phyloP scores from a whole-genome alignment of 139 green algal species.

The Chlorella sp. region DNA sequence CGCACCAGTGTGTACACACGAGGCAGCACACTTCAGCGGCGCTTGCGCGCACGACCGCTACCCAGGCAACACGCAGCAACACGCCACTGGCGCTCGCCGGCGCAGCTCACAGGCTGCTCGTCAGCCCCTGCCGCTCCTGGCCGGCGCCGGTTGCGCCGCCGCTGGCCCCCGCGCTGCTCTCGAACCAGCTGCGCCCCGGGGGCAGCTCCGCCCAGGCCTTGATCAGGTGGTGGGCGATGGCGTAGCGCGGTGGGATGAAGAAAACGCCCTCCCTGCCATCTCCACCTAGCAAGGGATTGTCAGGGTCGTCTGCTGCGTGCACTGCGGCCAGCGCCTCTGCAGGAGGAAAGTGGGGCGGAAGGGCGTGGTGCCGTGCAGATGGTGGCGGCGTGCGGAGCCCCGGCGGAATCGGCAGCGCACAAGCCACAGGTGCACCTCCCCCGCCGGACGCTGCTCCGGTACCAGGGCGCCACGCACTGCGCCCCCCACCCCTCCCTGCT shows the following conservation, averaged over 20 bases:
- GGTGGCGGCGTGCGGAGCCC: background rate
- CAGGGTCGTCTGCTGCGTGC: background rate
- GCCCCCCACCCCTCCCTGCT: background rate
- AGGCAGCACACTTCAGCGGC: no score
- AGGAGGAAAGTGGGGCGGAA: no score
- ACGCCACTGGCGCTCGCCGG: no score
- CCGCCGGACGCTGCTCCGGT: background rate
- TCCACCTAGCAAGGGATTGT: constrained; percentile 16
- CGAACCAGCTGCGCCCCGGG: no score
- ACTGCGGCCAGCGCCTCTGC: constrained; percentile 32
- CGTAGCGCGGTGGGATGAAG: constrained; percentile 74
- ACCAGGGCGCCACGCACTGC: background rate
- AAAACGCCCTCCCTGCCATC: constrained; percentile 43
- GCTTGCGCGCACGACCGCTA: no score
- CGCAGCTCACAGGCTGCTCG: no score
- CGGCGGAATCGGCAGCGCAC: background rate
- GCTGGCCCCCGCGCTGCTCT: no score
- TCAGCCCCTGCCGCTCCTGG: no score
- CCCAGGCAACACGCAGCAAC: no score
- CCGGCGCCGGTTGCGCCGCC: no score
- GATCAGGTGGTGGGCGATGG: constrained; percentile 84
- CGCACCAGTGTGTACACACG: no score
- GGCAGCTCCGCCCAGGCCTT: constrained; percentile 57
- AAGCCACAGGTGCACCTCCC: background rate
- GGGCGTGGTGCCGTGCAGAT: background rate